Base-by-base conservation (phyloP, 148 eudicot species). In the Silene uniflora region DNA sequence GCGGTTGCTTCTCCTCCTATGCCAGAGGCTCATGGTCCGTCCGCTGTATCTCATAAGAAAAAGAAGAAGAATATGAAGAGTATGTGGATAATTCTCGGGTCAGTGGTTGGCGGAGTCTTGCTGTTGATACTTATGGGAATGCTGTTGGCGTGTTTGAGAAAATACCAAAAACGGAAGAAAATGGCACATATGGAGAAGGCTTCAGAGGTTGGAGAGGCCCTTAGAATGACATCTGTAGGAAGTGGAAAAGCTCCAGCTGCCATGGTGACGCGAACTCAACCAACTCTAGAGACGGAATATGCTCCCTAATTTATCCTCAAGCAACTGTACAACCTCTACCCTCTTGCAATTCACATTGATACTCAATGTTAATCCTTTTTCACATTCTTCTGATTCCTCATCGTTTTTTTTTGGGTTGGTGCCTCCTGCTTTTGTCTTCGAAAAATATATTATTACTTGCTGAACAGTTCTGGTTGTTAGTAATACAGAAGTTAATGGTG, bases 221-320 rank as follows among this genome's bases (percentile, higher is more conserved):
- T 94, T 27, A 81, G 85, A 58, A 89, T 90, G 93, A 86, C 93
- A 5, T 71, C 81, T 2, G 83, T 92, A 32, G 98, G 98, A 46
- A 85, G 79, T 76, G 86, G 80, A 49, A 90, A 79, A 84, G 97
- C 97, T 62, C 98, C 97, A 3, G 86, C 93, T 21, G 98, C 98
- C 6, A 86, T 81, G 39, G 89, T 84, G 71, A 92, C 96, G 3
- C 77, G 98, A 63, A 94, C 98, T 19, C 93, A 92, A 65, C 99
- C 99, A 0, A 80, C 87, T 44, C 81, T 90, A 13, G 98, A 91
- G 88, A 82, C 88, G 2, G 97, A 91, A 83, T 90, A 89, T 59
- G 92, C 89, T 52, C 92, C 97, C 22, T 91, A 78, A 86, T 35
- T 49, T 56, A 2, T 52, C 75, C 64, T 78, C 65, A 47, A 68